These are phyloP conservation scores for Wickerhamomyces sp. DNA, from an alignment of 1,139 yeast species.

Conservation along the genomic window DNA sequence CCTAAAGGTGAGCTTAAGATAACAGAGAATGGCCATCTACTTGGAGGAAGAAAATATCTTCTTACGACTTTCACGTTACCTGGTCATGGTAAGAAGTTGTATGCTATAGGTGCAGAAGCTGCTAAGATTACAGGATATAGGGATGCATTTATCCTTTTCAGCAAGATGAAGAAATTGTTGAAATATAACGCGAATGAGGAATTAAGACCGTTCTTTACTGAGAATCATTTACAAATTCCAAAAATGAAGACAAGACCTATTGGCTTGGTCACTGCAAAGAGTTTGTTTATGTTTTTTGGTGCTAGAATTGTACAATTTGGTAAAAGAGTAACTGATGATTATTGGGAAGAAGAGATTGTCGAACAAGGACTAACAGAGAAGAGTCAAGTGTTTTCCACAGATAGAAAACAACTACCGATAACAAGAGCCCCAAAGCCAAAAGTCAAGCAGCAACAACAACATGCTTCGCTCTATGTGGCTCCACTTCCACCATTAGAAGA, in stretches of 20 bases:
- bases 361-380: slow-evolving; percentile 49
- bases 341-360: slow-evolving; percentile 66
- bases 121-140: slow-evolving; percentile 60
- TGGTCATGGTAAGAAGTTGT: slow-evolving; percentile 43
- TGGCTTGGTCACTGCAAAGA: slow-evolving; percentile 45
- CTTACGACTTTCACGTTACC: slow-evolving; percentile 57
- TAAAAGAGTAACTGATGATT: slow-evolving; percentile 65
- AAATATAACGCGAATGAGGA: slow-evolving; percentile 53
- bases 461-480: slow-evolving; percentile 8
- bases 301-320: slow-evolving; percentile 61
- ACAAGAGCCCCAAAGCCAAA: slow-evolving; percentile 21
- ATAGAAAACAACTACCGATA: slow-evolving; percentile 7
- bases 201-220: slow-evolving; percentile 57
- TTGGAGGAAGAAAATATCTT: slow-evolving; percentile 53
- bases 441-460: slow-evolving; percentile 7
- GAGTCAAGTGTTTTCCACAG: slow-evolving; percentile 34
- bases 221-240: slow-evolving; percentile 47
- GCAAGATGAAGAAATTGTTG: slow-evolving; percentile 52
- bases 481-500: slow-evolving; percentile 21
- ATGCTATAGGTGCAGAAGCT: slow-evolving; percentile 65
- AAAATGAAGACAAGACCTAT: slow-evolving; percentile 63
- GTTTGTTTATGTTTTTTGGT: slow-evolving; percentile 69
- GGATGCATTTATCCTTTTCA: slow-evolving; percentile 60
- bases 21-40: slow-evolving; percentile 47
- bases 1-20: slow-evolving; percentile 52